Evolutionary conservation across 495 filamentous ascomycete species (phyloP).

Genomic region (Glarea lozoyensis): DNA sequence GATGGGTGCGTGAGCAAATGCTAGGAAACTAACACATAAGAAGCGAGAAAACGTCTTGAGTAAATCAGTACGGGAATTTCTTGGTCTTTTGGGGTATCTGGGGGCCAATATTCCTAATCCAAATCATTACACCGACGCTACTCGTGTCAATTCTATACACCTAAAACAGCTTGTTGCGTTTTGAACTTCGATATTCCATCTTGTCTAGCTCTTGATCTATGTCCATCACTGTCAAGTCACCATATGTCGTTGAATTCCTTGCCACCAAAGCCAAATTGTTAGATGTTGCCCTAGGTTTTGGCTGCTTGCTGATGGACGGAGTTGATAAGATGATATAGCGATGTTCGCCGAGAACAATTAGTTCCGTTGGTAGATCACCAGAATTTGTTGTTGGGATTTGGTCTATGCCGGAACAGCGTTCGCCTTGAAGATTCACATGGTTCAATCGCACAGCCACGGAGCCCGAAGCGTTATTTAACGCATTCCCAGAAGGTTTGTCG

Average conservation of each 20-base stretch:
- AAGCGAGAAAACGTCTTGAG: neutral
- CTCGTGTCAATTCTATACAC: too few species aligned
- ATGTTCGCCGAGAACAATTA: slow-evolving; percentile 57
- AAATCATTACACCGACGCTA: too few species aligned
- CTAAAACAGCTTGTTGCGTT: slow-evolving; percentile 41
- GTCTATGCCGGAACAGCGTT: slow-evolving; percentile 50
- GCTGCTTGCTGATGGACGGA: neutral
- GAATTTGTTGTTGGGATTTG: slow-evolving; percentile 34
- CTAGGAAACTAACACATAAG: neutral
- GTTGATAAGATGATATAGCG: slow-evolving; percentile 27
- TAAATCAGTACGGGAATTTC: neutral
- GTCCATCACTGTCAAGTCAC: slow-evolving; percentile 44
- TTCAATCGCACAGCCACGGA: slow-evolving; percentile 37
- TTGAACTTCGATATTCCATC: slow-evolving; percentile 33
- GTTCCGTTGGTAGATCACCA: slow-evolving; percentile 42
- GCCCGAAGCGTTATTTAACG: slow-evolving; percentile 41
- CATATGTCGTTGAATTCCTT: slow-evolving; percentile 27
- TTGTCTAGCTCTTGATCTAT: slow-evolving; percentile 44
- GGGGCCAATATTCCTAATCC: too few species aligned
- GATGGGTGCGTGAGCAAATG: neutral
- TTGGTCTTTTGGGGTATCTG: slow-evolving; percentile 6
- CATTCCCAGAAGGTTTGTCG: slow-evolving; percentile 41
- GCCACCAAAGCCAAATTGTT: slow-evolving; percentile 33
- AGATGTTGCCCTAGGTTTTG: slow-evolving; percentile 13
- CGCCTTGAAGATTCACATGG: slow-evolving; percentile 53